Base-by-base conservation (phyloP, 2,329 filamentous ascomycete species). In the Aspergillus jensenii region DNA sequence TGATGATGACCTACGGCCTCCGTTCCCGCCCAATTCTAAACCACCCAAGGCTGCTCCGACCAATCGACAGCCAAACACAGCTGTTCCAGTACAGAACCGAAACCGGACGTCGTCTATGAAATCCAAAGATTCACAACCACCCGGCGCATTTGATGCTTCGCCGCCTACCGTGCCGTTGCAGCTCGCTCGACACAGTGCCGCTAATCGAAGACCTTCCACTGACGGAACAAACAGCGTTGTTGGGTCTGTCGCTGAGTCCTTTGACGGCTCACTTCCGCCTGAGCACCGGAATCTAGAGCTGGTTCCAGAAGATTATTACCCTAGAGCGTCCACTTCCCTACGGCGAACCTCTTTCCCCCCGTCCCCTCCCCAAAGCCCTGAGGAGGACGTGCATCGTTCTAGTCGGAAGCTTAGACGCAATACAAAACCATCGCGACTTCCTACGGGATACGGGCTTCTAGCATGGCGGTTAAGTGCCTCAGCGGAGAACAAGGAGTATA, bases 391-490 rank as follows among this genome's bases (percentile, higher is more conserved):
- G 25, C 65, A 68, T 37, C 62, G 62, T 9, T 59, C 61, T 14
- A 56, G 62, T 33, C 60, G 58, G 21, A 65, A 62, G 27, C 57
- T 63, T 14, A 61, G 67, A 55, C 65, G 65, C 54, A 65, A 65
- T 44, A 62, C 67, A 11, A 67, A 62, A 41, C 55, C 63, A 8
- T 61, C 65, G 7, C 62, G 66, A 14, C 46, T 61, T 17, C 59
- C 66, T n/a, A 72, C 70, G 1, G 74, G 74, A n/a, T 76, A 75
- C 56, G 73, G 71, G 2, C 63, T 72, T 19, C 47, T 76, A 37
- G 71, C 73, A 14, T 68, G 69, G 9, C 70, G 69, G 12, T 62
- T 76, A 45, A 70, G 68, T 47, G 65, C 65, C 2, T 68, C 74
- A 17, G 47, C 62, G 3, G 62, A 63, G 27, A 63, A 68, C 46